phyloP scores from a whole-genome alignment of 2,329 filamentous ascomycete species.

The Magnaporthiopsis poae region DNA sequence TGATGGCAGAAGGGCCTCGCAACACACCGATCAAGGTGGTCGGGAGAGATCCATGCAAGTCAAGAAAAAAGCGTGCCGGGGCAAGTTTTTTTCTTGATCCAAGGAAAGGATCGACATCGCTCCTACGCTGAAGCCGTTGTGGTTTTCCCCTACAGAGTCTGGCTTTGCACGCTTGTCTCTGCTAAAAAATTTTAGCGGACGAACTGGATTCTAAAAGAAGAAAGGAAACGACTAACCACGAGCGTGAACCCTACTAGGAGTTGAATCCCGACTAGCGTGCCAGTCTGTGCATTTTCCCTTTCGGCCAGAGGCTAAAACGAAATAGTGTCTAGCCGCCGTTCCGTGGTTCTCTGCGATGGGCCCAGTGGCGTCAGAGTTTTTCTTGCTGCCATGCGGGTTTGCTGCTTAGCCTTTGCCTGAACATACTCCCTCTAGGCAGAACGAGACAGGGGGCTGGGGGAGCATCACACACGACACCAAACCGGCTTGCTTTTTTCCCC shows the following conservation, averaged over 20 bases:
- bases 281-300: not conserved
- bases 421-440: not conserved
- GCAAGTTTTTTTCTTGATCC: not conserved
- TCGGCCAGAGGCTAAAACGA: not conserved
- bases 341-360: not conserved
- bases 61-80: not conserved
- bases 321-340: not conserved
- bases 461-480: not conserved
- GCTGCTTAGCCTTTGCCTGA: not conserved
- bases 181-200: too few relatives aligned
- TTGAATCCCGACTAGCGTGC: not conserved
- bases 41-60: not conserved
- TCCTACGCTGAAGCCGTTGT: not conserved
- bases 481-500: not conserved
- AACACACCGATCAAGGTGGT: not conserved
- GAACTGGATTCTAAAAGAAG: too few relatives aligned
- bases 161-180: not conserved
- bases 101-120: not conserved
- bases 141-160: not conserved
- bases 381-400: not conserved
- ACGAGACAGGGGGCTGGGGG: not conserved
- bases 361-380: not conserved
- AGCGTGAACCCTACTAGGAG: not conserved
- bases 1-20: too few relatives aligned
- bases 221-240: not conserved